phyloP scores from a whole-genome alignment of 1,284 basidiomycete species.

The Blastosporella zonata region DNA sequence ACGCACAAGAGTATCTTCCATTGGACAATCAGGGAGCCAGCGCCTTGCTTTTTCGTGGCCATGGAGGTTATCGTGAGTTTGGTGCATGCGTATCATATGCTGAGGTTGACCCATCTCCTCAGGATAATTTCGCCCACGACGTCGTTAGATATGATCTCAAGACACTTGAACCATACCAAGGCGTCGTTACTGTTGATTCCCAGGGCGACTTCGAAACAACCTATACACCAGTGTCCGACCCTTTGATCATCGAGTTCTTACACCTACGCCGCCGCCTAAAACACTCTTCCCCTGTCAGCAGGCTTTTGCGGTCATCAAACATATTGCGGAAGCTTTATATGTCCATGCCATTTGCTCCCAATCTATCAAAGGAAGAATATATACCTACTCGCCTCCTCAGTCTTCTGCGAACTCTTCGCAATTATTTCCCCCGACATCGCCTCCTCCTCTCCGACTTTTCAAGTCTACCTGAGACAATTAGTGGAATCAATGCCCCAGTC shows the following conservation, averaged over 20 bases:
- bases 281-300: constrained; percentile 54
- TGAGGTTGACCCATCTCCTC: neutral
- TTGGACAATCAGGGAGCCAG: constrained; percentile 73
- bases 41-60: constrained; percentile 91
- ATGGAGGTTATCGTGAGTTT: constrained; percentile 89
- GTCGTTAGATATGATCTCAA: constrained; percentile 85
- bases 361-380: constrained; percentile 88
- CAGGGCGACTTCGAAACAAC: constrained; percentile 85
- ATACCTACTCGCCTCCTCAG: constrained; percentile 91
- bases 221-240: constrained; percentile 85
- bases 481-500: constrained; percentile 87
- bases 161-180: constrained; percentile 82
- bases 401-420: constrained; percentile 81
- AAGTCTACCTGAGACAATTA: constrained; percentile 81
- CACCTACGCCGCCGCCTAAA: constrained; percentile 56
- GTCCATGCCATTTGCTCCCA: constrained; percentile 85
- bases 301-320: constrained; percentile 54
- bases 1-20: constrained; percentile 85
- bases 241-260: constrained; percentile 76
- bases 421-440: constrained; percentile 87
- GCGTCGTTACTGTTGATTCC: constrained; percentile 77
- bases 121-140: constrained; percentile 99
- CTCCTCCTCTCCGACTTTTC: constrained; percentile 93
- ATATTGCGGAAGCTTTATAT: constrained; percentile 61
- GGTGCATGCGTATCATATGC: neutral